A percentile compares a stretch with the other conserved stretches of the same genome.
These are phyloP conservation scores for Fusarium tuaranense DNA, from an alignment of 2,329 filamentous ascomycete species.

Conservation along the genomic window DNA sequence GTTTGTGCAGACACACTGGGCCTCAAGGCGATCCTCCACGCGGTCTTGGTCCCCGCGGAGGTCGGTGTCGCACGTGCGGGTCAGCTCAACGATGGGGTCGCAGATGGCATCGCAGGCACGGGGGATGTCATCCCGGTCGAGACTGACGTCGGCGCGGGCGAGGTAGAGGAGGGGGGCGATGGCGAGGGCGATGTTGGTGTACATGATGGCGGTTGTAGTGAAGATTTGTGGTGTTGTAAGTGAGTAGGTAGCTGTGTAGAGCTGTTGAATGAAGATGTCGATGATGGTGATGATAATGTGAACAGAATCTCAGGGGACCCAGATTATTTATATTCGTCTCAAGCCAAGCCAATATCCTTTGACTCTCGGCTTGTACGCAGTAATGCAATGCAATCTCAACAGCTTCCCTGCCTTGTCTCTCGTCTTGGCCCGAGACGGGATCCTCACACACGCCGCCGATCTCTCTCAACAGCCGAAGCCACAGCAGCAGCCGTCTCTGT, in stretches of 20 bases:
- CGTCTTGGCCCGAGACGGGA: background rate
- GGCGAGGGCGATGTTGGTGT: slow-evolving; percentile 45
- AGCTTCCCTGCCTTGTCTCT: slow-evolving; percentile 8
- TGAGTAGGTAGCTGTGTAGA: background rate
- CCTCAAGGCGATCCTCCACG: slow-evolving; percentile 51
- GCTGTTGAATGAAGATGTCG: background rate
- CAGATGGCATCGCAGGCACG: slow-evolving; percentile 52
- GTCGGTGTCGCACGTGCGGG: slow-evolving; percentile 51
- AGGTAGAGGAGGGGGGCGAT: slow-evolving; percentile 45
- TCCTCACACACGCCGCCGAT: slow-evolving; percentile 17
- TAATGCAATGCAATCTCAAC: slow-evolving; percentile 2
- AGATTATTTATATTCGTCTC: slow-evolving; percentile 22
- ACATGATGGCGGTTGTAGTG: slow-evolving; percentile 39
- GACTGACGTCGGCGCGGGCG: slow-evolving; percentile 48
- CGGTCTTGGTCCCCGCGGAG: slow-evolving; percentile 46
- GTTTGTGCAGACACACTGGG: slow-evolving; percentile 57
- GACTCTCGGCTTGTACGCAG: background rate
- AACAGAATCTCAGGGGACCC: background rate
- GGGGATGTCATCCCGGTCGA: slow-evolving; percentile 51
- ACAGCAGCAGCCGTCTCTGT: background rate
- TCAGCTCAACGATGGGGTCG: slow-evolving; percentile 50
- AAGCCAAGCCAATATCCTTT: background rate
- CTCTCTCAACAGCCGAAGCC: slow-evolving; percentile 27
- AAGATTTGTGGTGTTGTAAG: background rate
- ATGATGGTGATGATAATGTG: background rate